Evolutionary conservation across 805 yeast species (phyloP).

Genomic region (Saccharomycopsis javanensis): DNA sequence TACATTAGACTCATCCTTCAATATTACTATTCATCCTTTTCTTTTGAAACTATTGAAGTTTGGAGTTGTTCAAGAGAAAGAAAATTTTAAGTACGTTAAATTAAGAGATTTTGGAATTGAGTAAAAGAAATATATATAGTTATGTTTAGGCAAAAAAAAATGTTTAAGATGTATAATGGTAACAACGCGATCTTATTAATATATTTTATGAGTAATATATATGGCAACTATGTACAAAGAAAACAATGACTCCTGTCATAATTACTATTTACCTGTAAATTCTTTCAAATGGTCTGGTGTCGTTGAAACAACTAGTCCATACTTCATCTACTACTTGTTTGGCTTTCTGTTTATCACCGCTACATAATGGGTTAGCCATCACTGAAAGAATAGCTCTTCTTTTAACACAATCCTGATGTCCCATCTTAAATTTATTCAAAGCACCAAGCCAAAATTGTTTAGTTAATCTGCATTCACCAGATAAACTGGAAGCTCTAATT

Average conservation of each 20-base stretch:
- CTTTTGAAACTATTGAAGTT: conserved; percentile 9
- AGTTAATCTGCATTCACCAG: conserved; percentile 91
- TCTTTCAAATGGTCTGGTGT: conserved; percentile 91
- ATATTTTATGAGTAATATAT: no score
- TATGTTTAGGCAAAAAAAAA: no score
- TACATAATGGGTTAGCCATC: conserved; percentile 75
- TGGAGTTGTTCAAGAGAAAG: conserved; percentile 6
- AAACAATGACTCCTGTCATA: background rate
- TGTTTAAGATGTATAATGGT: no score
- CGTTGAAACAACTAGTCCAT: conserved; percentile 87
- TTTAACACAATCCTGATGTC: conserved; percentile 85
- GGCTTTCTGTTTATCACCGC: conserved; percentile 58
- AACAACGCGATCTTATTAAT: no score
- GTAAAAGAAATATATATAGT: background rate
- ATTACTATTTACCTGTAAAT: conserved; percentile 51
- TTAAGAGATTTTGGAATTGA: conserved; percentile 12
- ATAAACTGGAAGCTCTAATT: conserved; percentile 81
- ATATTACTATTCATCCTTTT: conserved; percentile 15
- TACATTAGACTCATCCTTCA: background rate
- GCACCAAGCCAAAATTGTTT: conserved; percentile 57
- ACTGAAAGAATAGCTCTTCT: conserved; percentile 85
- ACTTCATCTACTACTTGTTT: conserved; percentile 73
- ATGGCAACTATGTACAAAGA: background rate
- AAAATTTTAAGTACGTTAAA: conserved; percentile 5
- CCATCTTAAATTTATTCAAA: conserved; percentile 45